Percentiles rank a stretch among this genome's conserved stretches.
Conservation (phyloP, 139 green algal genomes). For the Volvox reticuliferus region DNA sequence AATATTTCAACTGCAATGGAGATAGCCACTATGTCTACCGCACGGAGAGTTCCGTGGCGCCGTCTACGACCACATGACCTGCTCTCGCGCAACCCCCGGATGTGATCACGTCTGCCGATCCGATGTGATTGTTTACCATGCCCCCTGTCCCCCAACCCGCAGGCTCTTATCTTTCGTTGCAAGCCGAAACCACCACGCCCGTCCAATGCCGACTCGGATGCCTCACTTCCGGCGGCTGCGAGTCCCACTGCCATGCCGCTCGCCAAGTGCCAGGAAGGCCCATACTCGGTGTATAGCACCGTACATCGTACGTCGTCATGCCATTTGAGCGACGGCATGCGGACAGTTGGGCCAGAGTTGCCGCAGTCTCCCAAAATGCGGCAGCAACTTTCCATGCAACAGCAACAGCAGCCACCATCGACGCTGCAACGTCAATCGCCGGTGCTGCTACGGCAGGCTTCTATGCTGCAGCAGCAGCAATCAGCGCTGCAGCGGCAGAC, state of each 20-base stretch:
- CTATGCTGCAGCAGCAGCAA: background rate
- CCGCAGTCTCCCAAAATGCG: background rate
- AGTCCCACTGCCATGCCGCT: background rate
- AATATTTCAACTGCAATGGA: background rate
- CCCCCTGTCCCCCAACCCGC: background rate
- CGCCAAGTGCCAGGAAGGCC: background rate
- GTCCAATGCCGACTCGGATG: background rate
- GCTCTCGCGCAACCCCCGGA: background rate
- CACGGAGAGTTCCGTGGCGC: background rate
- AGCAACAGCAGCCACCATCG: background rate
- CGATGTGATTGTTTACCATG: too few species aligned
- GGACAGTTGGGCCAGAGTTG: background rate
- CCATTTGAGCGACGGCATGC: background rate
- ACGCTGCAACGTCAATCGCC: background rate
- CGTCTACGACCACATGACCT: background rate
- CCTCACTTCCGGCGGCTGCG: background rate
- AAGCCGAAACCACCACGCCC: background rate
- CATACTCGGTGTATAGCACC: background rate
- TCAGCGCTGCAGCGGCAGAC: background rate
- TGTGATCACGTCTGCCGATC: background rate
- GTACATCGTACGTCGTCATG: background rate
- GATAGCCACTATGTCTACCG: background rate
- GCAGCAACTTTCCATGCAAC: background rate
- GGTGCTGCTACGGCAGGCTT: background rate
- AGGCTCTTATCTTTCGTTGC: background rate